These are phyloP conservation scores for Handroanthus guayacan DNA, from an alignment of 257 asterid species.

Conservation along the genomic window DNA sequence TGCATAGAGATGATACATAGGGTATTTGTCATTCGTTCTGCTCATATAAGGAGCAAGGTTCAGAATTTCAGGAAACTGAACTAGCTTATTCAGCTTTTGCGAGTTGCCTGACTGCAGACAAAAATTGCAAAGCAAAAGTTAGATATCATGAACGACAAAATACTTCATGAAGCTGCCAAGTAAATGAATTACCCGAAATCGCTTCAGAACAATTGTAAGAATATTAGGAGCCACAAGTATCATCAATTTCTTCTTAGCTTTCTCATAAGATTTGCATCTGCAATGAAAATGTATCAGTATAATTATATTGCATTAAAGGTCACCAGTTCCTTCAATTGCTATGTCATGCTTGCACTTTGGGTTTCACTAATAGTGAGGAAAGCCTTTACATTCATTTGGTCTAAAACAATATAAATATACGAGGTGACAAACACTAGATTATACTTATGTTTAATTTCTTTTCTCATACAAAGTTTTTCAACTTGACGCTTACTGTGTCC, in stretches of 20 bases:
- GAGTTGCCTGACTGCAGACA: slow-evolving; percentile 51
- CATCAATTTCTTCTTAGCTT: slow-evolving; percentile 53
- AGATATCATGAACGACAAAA: slow-evolving; percentile 21
- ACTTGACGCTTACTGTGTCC: slow-evolving; percentile 20
- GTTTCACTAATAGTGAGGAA: slow-evolving; percentile 6
- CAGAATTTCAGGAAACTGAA: slow-evolving; percentile 53
- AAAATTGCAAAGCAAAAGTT: slow-evolving; percentile 18
- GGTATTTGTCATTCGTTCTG: slow-evolving; percentile 46
- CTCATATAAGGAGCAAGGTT: slow-evolving; percentile 61
- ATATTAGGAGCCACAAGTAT: slow-evolving; percentile 53
- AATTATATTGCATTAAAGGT: neutral
- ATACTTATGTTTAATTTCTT: neutral
- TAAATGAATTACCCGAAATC: slow-evolving; percentile 50
- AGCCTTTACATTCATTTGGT: neutral
- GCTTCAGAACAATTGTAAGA: slow-evolving; percentile 52
- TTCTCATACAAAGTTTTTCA: neutral
- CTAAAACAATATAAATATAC: neutral
- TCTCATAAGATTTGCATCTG: slow-evolving; percentile 61
- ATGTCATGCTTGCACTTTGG: slow-evolving; percentile 3
- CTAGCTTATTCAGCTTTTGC: slow-evolving; percentile 54
- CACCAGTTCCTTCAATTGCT: neutral
- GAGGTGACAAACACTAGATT: neutral
- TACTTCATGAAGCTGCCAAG: neutral
- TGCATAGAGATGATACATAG: slow-evolving; percentile 51
- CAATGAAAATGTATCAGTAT: slow-evolving; percentile 3